phyloP scores from a whole-genome alignment of 2,329 filamentous ascomycete genomes.

The Chaetomium globosum region DNA sequence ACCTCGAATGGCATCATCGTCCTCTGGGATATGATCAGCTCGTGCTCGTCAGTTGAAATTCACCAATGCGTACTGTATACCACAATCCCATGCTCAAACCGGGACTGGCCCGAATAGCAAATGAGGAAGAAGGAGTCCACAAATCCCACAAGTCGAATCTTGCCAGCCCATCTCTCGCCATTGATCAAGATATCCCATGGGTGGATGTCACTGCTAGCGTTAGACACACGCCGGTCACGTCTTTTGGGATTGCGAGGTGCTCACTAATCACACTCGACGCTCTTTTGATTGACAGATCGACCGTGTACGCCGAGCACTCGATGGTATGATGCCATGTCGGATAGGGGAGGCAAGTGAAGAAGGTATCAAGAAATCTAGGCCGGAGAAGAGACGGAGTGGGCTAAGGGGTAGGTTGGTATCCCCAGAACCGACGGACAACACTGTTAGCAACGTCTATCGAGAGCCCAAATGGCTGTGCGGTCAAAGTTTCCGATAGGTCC shows the following conservation, averaged over 20 bases:
- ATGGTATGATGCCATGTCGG: slow-evolving; percentile 42
- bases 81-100: slow-evolving; percentile 40
- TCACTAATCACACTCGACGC: slow-evolving; percentile 41
- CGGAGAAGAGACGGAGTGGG: background rate
- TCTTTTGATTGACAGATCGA: slow-evolving; percentile 40
- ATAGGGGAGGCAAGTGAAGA: background rate
- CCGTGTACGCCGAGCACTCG: slow-evolving; percentile 41
- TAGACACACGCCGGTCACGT: background rate
- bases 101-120: slow-evolving; percentile 40
- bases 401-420: background rate
- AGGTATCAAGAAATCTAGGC: background rate
- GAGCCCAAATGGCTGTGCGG: background rate
- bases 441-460: background rate
- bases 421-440: background rate
- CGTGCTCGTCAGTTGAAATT: background rate
- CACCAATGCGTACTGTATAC: slow-evolving; percentile 20
- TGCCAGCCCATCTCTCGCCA: slow-evolving; percentile 40
- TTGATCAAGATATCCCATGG: slow-evolving; percentile 43
- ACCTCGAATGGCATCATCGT: slow-evolving; percentile 36
- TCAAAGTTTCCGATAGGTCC: too few relatives aligned
- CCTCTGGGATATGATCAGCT: slow-evolving; percentile 31
- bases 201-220: slow-evolving; percentile 39
- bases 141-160: slow-evolving; percentile 42
- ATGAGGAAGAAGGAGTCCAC: slow-evolving; percentile 43
- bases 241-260: background rate